Evolutionary conservation across 306 rosid species (phyloP).

Genomic region (Cicer arietinum): DNA sequence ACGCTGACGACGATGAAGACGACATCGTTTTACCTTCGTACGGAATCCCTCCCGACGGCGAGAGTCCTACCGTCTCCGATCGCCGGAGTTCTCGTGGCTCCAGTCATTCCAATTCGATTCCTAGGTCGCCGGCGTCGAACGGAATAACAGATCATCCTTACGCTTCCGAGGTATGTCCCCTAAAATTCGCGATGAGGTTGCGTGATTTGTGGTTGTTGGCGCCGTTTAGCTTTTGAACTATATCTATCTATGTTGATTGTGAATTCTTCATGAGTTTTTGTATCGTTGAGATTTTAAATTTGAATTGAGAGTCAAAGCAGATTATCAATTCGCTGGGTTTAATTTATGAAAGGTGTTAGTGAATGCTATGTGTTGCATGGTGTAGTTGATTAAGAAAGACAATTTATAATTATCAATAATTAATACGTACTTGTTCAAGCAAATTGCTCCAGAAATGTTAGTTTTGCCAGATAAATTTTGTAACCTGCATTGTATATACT

Average conservation of each 20-base stretch:
- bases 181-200: constrained; percentile 4
- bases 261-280: constrained; percentile 7
- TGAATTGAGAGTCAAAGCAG: background rate
- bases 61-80: constrained; percentile 58
- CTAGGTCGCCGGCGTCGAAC: constrained; percentile 61
- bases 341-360: constrained; percentile 23
- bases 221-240: constrained; percentile 2
- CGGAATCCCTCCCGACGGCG: constrained; percentile 43
- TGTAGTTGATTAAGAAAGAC: background rate
- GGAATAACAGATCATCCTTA: constrained; percentile 54
- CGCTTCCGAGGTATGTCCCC: constrained; percentile 54
- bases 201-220: background rate
- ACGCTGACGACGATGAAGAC: constrained; percentile 60
- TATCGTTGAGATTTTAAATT: background rate
- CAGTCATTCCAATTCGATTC: constrained; percentile 56
- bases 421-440: background rate
- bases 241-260: constrained; percentile 14
- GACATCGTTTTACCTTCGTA: constrained; percentile 53
- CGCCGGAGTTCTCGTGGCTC: constrained; percentile 74
- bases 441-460: constrained; percentile 18
- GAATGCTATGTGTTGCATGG: background rate
- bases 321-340: background rate
- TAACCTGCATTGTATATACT: background rate
- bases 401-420: background rate
- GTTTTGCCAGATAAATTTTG: background rate